Percentiles rank a stretch among this genome's conserved stretches.
Evolutionary conservation across 2,329 filamentous ascomycete species (phyloP).

Genomic region (Metarhizium guizhouense): DNA sequence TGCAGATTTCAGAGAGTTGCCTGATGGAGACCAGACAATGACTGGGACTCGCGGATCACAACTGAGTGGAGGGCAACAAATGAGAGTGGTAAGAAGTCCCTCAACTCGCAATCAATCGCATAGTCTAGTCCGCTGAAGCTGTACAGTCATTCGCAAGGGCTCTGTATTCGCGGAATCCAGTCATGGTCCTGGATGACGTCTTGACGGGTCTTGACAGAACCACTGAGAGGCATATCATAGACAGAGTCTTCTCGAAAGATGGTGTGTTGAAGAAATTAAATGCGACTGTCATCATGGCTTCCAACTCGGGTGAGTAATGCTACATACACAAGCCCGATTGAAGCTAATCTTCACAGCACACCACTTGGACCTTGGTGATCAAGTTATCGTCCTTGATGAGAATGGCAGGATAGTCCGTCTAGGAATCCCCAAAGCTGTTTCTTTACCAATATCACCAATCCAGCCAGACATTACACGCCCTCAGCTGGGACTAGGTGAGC

Average conservation of each 20-base stretch:
- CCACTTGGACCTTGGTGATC: not conserved
- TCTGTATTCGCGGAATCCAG: constrained; percentile 11
- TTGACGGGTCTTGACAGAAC: constrained; percentile 25
- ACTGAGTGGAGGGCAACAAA: constrained; percentile 18
- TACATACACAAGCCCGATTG: too few relatives aligned
- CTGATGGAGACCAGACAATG: constrained; percentile 13
- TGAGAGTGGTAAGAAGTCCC: constrained; percentile 12
- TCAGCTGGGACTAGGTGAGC: not conserved
- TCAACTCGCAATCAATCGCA: too few relatives aligned
- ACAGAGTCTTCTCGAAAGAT: constrained; percentile 21
- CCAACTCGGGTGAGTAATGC: not conserved
- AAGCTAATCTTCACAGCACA: not conserved
- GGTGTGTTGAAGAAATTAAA: constrained; percentile 17
- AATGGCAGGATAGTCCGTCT: not conserved
- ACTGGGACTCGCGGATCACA: constrained; percentile 14
- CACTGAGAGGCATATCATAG: constrained; percentile 28
- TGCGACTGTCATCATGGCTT: not conserved
- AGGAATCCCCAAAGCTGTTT: not conserved
- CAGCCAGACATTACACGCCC: not conserved
- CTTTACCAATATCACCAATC: not conserved
- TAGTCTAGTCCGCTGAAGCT: too few relatives aligned
- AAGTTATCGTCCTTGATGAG: not conserved
- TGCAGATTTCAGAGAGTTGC: constrained; percentile 11
- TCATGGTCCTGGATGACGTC: constrained; percentile 23
- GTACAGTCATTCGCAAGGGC: constrained; percentile 14